Evolutionary conservation across 129 eudicot species (phyloP).

Genomic region (Flaveria brownii): DNA sequence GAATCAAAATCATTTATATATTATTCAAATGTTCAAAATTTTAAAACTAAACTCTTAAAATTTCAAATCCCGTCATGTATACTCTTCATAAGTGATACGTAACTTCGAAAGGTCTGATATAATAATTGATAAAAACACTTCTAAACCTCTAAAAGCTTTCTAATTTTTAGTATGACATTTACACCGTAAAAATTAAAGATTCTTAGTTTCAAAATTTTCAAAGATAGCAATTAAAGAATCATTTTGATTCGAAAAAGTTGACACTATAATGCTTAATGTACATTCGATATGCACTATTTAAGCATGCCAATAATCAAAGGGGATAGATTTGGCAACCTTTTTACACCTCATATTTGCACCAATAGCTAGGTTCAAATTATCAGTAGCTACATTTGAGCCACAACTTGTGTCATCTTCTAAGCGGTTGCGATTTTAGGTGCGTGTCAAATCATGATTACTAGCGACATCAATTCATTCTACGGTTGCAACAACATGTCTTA

Average conservation of each 20-base stretch:
- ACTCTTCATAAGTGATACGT: too few relatives aligned
- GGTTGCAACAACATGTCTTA: background rate
- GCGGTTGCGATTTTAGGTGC: slow-evolving; percentile 17
- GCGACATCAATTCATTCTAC: slow-evolving; percentile 5
- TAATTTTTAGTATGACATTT: background rate
- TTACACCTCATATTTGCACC: slow-evolving; percentile 49
- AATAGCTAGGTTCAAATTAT: background rate
- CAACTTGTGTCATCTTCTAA: slow-evolving; percentile 16
- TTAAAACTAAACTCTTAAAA: too few relatives aligned
- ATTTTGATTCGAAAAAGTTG: slow-evolving; percentile 35
- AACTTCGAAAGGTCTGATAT: too few relatives aligned
- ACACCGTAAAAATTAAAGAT: background rate
- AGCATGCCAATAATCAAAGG: slow-evolving; percentile 35
- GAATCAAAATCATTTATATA: too few relatives aligned
- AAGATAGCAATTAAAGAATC: slow-evolving; percentile 24
- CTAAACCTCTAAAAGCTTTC: too few relatives aligned
- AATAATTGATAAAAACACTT: too few relatives aligned
- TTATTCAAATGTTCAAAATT: too few relatives aligned
- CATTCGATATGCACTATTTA: slow-evolving; percentile 44
- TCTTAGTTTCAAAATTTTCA: background rate
- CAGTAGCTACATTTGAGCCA: slow-evolving; percentile 21
- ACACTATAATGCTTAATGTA: slow-evolving; percentile 36
- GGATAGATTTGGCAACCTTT: slow-evolving; percentile 33
- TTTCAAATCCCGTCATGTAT: too few relatives aligned
- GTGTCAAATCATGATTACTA: slow-evolving; percentile 25